Base-by-base conservation (phyloP, 2,329 filamentous ascomycete species). In the Exophiala xenobiotica region DNA sequence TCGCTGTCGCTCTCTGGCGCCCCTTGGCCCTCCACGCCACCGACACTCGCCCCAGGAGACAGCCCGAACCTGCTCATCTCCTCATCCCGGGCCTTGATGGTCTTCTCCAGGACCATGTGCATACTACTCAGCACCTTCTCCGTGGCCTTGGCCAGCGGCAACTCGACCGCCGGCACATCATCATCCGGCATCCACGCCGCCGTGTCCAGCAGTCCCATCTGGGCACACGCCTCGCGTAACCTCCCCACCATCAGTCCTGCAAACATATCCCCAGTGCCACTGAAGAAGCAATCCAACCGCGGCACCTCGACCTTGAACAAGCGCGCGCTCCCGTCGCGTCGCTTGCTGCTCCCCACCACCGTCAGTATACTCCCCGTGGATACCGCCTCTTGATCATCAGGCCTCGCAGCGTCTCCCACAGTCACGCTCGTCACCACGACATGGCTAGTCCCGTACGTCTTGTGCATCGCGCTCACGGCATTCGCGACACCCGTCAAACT, bases 201-300 rank as follows among this genome's bases (percentile, higher is more conserved):
- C 2, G 70, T 79, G 6, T 73, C 67, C 12, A 75, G 69, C 3
- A 95, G 71, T 2, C 66, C 62, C 2, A 67, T 61, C 4, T 64
- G 65, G 0, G 74, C 73, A 2, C 70, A 71, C 20, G 89, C 90
- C 74, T 97, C 89, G 51, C 92, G 85, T 65, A 99, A 83, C 23
- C 92, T 84, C 33, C 88, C 88, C 1, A 96, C 83, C 66, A 90
- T 90, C 39, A 99, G 78, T 6, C 92, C 92, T 23, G 90, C 92
- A 66, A 99, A 97, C 92, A 99, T 96, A 74, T 99, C 93, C 40
- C 93, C 93, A 0, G 95, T 97, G 33, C 93, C 93, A 63, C 87
- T 90, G 72, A 97, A 99, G 77, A 93, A 96, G 71, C 90, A 88
- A 66, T 96, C 88, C 53, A 96, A 85, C 22, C 86, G 82, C 0